These are phyloP conservation scores for Fusarium subglutinans DNA, from an alignment of 2,329 filamentous ascomycete species.

Conservation along the genomic window DNA sequence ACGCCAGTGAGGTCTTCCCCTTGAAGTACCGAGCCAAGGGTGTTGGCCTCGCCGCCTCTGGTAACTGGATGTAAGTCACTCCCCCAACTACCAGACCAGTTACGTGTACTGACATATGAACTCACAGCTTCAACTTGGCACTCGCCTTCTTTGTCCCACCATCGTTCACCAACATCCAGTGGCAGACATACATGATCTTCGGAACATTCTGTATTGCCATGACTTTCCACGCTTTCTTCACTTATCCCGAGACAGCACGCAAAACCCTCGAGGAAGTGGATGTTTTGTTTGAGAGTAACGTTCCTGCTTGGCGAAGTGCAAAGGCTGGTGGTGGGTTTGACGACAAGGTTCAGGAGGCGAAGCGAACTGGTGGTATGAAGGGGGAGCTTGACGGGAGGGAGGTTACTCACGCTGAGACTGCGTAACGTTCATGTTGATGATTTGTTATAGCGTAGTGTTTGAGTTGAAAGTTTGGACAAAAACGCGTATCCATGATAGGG, in stretches of 20 bases:
- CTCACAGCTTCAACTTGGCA: constrained; percentile 50
- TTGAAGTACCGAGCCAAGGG: constrained; percentile 61
- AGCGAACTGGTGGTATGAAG: constrained; percentile 32
- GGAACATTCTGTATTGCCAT: constrained; percentile 55
- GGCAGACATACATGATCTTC: constrained; percentile 60
- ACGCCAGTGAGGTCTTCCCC: constrained; percentile 66
- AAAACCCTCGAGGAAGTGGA: constrained; percentile 42
- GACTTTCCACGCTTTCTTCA: constrained; percentile 57
- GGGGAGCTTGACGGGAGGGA: constrained; percentile 21
- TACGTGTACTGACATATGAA: not conserved
- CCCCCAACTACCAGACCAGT: rapidly evolving
- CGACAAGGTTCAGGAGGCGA: constrained; percentile 33
- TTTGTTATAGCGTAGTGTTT: not conserved
- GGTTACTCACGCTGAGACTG: constrained; percentile 33
- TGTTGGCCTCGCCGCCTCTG: constrained; percentile 60
- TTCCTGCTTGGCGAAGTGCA: constrained; percentile 39
- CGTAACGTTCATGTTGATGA: not conserved
- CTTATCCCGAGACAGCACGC: constrained; percentile 64
- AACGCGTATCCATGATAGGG: not conserved
- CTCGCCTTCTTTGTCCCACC: constrained; percentile 52
- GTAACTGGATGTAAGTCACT: constrained; percentile 50
- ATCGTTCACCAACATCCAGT: constrained; percentile 53
- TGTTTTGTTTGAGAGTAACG: constrained; percentile 29
- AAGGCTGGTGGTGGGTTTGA: constrained; percentile 18
- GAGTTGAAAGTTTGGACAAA: not conserved